Evolutionary conservation across 805 yeast genomes (phyloP).

Genomic region (Cyberlindnera veronae): DNA sequence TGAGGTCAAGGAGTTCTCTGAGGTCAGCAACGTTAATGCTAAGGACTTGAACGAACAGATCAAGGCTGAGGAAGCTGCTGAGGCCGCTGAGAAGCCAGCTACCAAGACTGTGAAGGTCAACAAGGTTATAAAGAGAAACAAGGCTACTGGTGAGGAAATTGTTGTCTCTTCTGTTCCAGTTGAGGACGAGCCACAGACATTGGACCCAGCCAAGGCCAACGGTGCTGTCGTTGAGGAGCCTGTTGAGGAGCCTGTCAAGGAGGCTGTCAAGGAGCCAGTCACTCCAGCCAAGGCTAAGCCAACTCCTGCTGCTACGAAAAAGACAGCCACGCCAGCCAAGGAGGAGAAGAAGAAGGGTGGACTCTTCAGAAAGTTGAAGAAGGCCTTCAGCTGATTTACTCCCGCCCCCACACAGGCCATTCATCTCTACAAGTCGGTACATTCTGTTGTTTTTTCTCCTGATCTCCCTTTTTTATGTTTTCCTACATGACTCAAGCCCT

Average conservation of each 20-base stretch:
- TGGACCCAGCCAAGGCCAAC: conserved; percentile 18
- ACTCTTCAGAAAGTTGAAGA: conserved; percentile 23
- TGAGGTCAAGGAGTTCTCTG: conserved; percentile 61
- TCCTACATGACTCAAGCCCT: too few species aligned
- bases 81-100: conserved; percentile 17
- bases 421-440: too few species aligned
- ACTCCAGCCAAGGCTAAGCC: conserved; percentile 1
- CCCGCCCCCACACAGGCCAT: too few species aligned
- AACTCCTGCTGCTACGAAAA: background rate
- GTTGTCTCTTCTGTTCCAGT: conserved; percentile 32
- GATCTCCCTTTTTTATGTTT: background rate
- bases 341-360: conserved; percentile 26
- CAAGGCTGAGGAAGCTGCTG: conserved; percentile 25
- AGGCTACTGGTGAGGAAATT: conserved; percentile 38
- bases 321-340: conserved; percentile 1
- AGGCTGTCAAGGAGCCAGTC: conserved; percentile 5
- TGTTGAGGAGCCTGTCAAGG: conserved; percentile 8
- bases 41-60: conserved; percentile 50
- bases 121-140: conserved; percentile 37
- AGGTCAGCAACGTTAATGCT: conserved; percentile 54
- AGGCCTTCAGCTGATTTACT: conserved; percentile 12
- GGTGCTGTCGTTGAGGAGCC: conserved; percentile 1
- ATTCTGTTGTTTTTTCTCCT: background rate
- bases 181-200: conserved; percentile 17
- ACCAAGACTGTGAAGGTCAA: conserved; percentile 33